Evolutionary conservation across 768 basidiomycete genomes (phyloP).

Genomic region (Dentipellis fragilis): DNA sequence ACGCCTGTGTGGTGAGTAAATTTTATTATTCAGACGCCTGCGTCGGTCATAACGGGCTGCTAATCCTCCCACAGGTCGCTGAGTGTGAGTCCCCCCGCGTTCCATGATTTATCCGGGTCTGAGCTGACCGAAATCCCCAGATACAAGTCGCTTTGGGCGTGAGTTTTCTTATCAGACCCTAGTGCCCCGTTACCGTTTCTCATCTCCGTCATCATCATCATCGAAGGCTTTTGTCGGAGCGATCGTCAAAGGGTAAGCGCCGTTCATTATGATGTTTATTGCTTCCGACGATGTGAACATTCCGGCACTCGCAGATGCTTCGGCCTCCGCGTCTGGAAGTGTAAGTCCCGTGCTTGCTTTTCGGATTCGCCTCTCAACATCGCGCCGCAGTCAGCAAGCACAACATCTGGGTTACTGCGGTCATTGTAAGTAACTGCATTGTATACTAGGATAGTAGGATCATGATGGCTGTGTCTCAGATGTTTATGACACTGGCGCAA

Average conservation of each 20-base stretch:
- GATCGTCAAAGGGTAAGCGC: conserved; percentile 10
- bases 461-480: not conserved
- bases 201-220: not conserved
- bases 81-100: conserved; percentile 6
- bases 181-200: not conserved
- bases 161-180: not conserved
- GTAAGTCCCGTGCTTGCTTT: conserved; percentile 1
- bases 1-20: conserved; percentile 12
- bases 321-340: conserved; percentile 14
- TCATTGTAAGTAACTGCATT: conserved; percentile 6
- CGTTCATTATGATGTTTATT: not conserved
- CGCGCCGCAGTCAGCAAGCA: conserved; percentile 7
- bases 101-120: not conserved
- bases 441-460: not conserved
- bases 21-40: no score
- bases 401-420: conserved; percentile 7
- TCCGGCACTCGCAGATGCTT: conserved; percentile 9
- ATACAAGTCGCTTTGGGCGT: conserved; percentile 10
- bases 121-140: conserved; percentile 3
- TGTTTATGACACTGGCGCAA: conserved; percentile 9
- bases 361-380: not conserved
- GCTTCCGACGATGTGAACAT: not conserved
- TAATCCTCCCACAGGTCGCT: conserved; percentile 6
- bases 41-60: no score
- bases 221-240: conserved; percentile 6